These are phyloP conservation scores for Penicillium atrosanguineum DNA, from an alignment of 495 filamentous ascomycete species.

Conservation along the genomic window DNA sequence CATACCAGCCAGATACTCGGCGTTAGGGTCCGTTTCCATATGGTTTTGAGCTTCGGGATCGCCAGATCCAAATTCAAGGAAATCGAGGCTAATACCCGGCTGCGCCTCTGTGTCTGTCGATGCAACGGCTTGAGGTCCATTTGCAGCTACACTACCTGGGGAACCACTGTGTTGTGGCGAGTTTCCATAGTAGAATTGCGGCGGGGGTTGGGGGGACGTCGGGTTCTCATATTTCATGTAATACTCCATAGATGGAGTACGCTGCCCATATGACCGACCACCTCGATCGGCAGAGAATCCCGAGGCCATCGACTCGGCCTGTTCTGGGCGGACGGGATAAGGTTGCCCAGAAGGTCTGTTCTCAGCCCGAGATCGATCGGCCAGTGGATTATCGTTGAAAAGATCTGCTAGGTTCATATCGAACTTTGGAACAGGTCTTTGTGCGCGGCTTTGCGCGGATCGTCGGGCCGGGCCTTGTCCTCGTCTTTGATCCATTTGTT, in stretches of 20 bases:
- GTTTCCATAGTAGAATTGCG: conserved; percentile 37
- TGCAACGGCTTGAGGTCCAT: conserved; percentile 17
- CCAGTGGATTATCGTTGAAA: conserved; percentile 32
- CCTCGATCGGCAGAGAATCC: conserved; percentile 26
- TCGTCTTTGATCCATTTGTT: conserved; percentile 27
- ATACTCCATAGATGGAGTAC: conserved; percentile 40
- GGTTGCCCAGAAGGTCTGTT: conserved; percentile 13
- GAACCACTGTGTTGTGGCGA: conserved; percentile 44
- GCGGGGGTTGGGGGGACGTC: conserved; percentile 29
- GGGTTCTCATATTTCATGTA: conserved; percentile 37
- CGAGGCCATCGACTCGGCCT: conserved; percentile 26
- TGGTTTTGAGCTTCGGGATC: conserved; percentile 24
- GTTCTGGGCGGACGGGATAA: conserved; percentile 24
- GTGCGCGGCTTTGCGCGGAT: conserved; percentile 25
- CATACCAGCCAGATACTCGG: conserved; percentile 29
- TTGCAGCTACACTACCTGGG: conserved; percentile 28
- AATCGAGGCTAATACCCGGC: conserved; percentile 36
- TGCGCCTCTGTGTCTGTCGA: conserved; percentile 29
- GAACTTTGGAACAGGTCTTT: conserved; percentile 52
- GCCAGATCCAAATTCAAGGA: conserved; percentile 38
- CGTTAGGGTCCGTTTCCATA: conserved; percentile 29
- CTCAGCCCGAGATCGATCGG: conserved; percentile 26
- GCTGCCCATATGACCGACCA: conserved; percentile 27
- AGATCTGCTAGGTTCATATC: conserved; percentile 64
- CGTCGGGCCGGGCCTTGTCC: conserved; percentile 26